Conservation (phyloP, 306 rosid species). For the Begonia loranthoides region DNA sequence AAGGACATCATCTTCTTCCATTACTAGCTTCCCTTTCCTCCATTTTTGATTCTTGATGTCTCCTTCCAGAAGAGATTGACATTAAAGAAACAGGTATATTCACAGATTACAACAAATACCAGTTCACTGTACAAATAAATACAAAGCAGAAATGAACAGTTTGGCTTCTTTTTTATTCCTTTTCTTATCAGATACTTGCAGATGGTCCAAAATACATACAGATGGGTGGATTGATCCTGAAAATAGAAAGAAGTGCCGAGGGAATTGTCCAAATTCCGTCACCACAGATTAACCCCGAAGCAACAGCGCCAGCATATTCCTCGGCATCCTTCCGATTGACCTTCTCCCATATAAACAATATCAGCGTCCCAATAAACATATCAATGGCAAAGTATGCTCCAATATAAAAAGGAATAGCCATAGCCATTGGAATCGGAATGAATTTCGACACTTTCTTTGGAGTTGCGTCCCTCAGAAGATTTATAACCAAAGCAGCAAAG, state of each 20-base stretch:
- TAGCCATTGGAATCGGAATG: slow-evolving; percentile 92
- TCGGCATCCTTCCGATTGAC: slow-evolving; percentile 66
- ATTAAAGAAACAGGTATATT: slow-evolving; percentile 13
- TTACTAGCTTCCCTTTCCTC: too few relatives aligned
- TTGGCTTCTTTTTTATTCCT: too few relatives aligned
- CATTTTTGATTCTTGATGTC: too few relatives aligned
- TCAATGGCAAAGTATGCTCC: slow-evolving; percentile 91
- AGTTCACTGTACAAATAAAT: background rate
- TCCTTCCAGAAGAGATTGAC: too few relatives aligned
- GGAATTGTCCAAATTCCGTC: slow-evolving; percentile 98
- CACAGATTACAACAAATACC: slow-evolving; percentile 7
- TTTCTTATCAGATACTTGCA: slow-evolving; percentile 24
- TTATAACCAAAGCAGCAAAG: slow-evolving; percentile 51
- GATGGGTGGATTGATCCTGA: slow-evolving; percentile 75
- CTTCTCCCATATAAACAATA: slow-evolving; percentile 67
- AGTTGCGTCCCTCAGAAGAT: slow-evolving; percentile 54
- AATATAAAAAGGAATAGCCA: slow-evolving; percentile 83
- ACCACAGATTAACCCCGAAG: slow-evolving; percentile 90
- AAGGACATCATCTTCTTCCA: too few relatives aligned
- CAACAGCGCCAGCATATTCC: slow-evolving; percentile 83
- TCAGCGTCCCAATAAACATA: slow-evolving; percentile 81
- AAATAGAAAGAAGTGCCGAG: slow-evolving; percentile 71
- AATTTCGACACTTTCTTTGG: slow-evolving; percentile 59
- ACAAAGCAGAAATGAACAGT: too few relatives aligned
- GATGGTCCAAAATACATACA: slow-evolving; percentile 95